Conservation (phyloP, 2,329 filamentous ascomycete species). For the Verticillium dahliae region DNA sequence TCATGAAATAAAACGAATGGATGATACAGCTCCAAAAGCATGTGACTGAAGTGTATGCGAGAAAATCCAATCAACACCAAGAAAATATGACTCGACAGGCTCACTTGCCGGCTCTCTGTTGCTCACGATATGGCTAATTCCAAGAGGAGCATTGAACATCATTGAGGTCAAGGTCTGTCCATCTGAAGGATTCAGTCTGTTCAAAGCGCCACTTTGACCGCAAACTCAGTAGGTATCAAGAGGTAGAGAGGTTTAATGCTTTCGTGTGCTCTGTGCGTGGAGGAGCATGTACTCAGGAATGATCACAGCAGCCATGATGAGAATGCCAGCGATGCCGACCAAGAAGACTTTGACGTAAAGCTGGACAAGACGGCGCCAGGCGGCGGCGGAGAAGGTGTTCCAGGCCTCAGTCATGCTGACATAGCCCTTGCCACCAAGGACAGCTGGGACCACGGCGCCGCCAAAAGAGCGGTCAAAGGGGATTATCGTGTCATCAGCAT, state of each 20-base stretch:
- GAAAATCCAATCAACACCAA: neutral
- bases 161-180: no score
- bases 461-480: slow-evolving; percentile 84
- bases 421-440: slow-evolving; percentile 66
- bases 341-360: slow-evolving; percentile 66
- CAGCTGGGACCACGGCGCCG: slow-evolving; percentile 67
- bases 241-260: slow-evolving; percentile 1
- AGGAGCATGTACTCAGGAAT: slow-evolving; percentile 41
- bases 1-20: slow-evolving; percentile 23
- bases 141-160: no score
- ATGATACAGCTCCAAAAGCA: neutral
- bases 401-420: slow-evolving; percentile 71
- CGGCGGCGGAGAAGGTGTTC: slow-evolving; percentile 66
- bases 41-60: neutral
- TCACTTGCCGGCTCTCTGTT: no score
- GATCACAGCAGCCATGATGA: slow-evolving; percentile 42
- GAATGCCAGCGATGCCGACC: slow-evolving; percentile 40
- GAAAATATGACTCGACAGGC: no score
- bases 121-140: no score
- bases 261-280: slow-evolving; percentile 13
- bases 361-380: slow-evolving; percentile 67
- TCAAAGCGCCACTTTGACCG: no score
- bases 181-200: no score
- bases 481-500: slow-evolving; percentile 76
- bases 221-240: no score